Evolutionary conservation across 2,329 filamentous ascomycete species (phyloP).

Genomic region (Chrysoporthe puriensis): DNA sequence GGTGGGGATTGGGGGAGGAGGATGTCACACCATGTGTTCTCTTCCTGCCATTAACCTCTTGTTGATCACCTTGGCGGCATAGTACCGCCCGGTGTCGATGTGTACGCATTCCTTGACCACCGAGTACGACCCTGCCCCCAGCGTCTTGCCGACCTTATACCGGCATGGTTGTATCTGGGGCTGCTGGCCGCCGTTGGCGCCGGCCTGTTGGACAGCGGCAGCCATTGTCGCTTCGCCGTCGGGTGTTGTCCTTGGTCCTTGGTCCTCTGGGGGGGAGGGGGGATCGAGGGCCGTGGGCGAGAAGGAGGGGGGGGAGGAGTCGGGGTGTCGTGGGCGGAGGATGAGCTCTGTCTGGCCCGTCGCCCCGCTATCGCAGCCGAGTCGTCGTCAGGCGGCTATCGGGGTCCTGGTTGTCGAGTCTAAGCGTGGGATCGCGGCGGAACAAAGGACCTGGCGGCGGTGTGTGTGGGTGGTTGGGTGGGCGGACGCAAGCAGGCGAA

Average conservation of each 20-base stretch:
- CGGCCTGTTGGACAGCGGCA: constrained; percentile 27
- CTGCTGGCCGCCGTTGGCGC: constrained; percentile 35
- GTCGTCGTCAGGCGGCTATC: constrained; percentile 1
- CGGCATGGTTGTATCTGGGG: constrained; percentile 89
- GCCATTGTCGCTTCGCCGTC: constrained; percentile 26
- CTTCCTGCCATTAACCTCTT: constrained; percentile 96
- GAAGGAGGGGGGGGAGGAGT: neutral
- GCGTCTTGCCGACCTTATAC: constrained; percentile 98
- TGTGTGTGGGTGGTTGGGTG: neutral
- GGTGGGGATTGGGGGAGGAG: constrained; percentile 5
- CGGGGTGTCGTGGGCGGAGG: neutral
- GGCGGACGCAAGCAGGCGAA: neutral
- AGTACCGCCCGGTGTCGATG: constrained; percentile 96
- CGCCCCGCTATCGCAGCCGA: constrained; percentile 5
- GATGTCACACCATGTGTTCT: constrained; percentile 85
- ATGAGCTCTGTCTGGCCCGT: neutral
- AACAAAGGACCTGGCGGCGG: neutral
- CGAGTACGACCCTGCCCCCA: constrained; percentile 95
- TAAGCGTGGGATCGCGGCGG: neutral
- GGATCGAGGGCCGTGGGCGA: neutral
- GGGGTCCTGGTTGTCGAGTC: constrained; percentile 1
- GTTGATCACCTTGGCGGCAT: constrained; percentile 99
- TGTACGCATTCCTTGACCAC: constrained; percentile 99
- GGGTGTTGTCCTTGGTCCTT: neutral
- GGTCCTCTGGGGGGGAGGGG: neutral